phyloP scores from a whole-genome alignment of 768 basidiomycete genomes.

The Mrakia gelida region DNA sequence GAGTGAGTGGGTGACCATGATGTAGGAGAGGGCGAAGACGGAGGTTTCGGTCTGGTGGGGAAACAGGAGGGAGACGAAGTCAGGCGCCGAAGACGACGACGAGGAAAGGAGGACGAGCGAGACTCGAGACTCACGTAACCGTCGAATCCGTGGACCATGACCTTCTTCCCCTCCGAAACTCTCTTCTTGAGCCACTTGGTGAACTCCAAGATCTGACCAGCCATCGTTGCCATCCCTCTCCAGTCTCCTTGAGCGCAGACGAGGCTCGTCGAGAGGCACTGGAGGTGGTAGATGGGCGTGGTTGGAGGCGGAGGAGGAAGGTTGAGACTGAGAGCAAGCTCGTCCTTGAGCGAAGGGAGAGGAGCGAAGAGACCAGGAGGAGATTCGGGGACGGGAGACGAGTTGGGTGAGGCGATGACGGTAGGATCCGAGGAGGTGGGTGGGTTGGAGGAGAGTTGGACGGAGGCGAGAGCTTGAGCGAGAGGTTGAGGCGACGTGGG shows the following conservation, averaged over 20 bases:
- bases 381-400: background rate
- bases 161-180: slow-evolving; percentile 24
- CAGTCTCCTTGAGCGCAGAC: slow-evolving; percentile 27
- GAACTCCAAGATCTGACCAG: slow-evolving; percentile 36
- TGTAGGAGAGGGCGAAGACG: slow-evolving; percentile 74
- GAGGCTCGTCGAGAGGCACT: slow-evolving; percentile 35
- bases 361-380: slow-evolving; percentile 13
- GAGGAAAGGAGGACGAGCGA: too few relatives aligned
- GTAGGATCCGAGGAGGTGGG: slow-evolving; percentile 5
- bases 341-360: slow-evolving; percentile 4
- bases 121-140: slow-evolving; percentile 21
- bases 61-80: background rate
- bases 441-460: slow-evolving; percentile 1
- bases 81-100: background rate
- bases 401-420: slow-evolving; percentile 5
- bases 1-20: slow-evolving; percentile 59
- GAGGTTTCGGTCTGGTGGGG: slow-evolving; percentile 83
- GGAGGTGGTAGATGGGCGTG: slow-evolving; percentile 38
- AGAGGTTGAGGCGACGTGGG: background rate
- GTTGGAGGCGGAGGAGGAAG: slow-evolving; percentile 4
- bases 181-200: slow-evolving; percentile 37
- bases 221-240: slow-evolving; percentile 22
- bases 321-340: background rate
- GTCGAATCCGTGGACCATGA: slow-evolving; percentile 30
- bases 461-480: background rate